A percentile compares a stretch with the other conserved stretches of the same genome.
Evolutionary conservation across 495 filamentous ascomycete species (phyloP).

Genomic region (Hypoxylon intermedium): DNA sequence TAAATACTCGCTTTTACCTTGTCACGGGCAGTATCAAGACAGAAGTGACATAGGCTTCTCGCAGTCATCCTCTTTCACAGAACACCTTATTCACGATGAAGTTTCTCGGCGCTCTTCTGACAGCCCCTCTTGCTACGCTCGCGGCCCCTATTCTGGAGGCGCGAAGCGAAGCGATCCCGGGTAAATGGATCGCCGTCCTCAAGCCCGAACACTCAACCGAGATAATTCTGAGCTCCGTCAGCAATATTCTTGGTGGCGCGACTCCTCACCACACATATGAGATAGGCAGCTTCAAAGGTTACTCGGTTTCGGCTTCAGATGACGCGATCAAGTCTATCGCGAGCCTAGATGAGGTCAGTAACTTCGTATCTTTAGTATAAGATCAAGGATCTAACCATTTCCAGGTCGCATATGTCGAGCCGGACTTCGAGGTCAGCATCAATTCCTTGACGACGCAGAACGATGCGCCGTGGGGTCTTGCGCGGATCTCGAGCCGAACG

Average conservation of each 20-base stretch:
- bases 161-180: conserved; percentile 48
- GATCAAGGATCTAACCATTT: background rate
- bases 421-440: conserved; percentile 33
- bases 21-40: too few relatives aligned
- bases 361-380: background rate
- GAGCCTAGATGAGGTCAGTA: conserved; percentile 45
- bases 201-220: conserved; percentile 44
- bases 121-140: conserved; percentile 26
- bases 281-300: conserved; percentile 51
- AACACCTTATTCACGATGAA: conserved; percentile 33
- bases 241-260: conserved; percentile 30
- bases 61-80: background rate
- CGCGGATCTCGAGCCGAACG: conserved; percentile 49
- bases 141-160: conserved; percentile 45
- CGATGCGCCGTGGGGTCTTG: conserved; percentile 54
- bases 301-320: conserved; percentile 44
- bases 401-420: conserved; percentile 39
- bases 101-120: conserved; percentile 30
- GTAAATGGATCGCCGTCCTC: conserved; percentile 64
- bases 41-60: background rate
- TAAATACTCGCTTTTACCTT: too few relatives aligned
- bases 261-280: conserved; percentile 48
- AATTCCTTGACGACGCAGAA: conserved; percentile 31
- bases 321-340: conserved; percentile 50
- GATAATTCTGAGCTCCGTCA: conserved; percentile 32